A percentile compares a stretch with the other conserved stretches of the same genome.
Conservation (phyloP, 768 basidiomycete genomes). For the Scleroderma bovista region DNA sequence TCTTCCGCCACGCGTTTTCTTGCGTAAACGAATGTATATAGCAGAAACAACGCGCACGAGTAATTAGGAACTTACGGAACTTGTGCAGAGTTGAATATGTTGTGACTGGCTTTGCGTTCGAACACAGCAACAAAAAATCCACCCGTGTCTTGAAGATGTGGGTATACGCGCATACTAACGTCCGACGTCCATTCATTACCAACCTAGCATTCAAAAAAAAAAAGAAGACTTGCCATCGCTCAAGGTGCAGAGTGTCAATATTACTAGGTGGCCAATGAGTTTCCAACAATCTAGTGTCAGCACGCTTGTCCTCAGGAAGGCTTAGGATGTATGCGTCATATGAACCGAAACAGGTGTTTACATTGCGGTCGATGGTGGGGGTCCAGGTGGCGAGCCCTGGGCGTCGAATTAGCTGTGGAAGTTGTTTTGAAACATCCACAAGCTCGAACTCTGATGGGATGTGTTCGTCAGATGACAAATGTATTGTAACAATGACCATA, state of each 20-base stretch:
- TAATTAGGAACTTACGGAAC: constrained; percentile 8
- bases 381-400: constrained; percentile 78
- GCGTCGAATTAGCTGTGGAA: constrained; percentile 68
- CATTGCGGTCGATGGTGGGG: constrained; percentile 56
- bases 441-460: constrained; percentile 58
- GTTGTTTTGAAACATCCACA: constrained; percentile 66
- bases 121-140: constrained; percentile 97
- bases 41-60: background rate
- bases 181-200: constrained; percentile 7
- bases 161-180: constrained; percentile 79
- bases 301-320: constrained; percentile 40
- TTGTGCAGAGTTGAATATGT: constrained; percentile 3
- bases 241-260: constrained; percentile 51
- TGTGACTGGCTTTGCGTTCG: constrained; percentile 38
- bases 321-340: constrained; percentile 57
- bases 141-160: constrained; percentile 93
- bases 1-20: constrained; percentile 48
- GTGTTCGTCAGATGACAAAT: constrained; percentile 12
- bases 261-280: constrained; percentile 82
- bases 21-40: no score
- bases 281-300: constrained; percentile 56
- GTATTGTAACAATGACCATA: constrained; percentile 19
- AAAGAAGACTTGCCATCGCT: constrained; percentile 56
- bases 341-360: constrained; percentile 47
- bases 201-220: background rate